phyloP scores from a whole-genome alignment of 75 land plant genomes.

The Cryptomeria japonica region DNA sequence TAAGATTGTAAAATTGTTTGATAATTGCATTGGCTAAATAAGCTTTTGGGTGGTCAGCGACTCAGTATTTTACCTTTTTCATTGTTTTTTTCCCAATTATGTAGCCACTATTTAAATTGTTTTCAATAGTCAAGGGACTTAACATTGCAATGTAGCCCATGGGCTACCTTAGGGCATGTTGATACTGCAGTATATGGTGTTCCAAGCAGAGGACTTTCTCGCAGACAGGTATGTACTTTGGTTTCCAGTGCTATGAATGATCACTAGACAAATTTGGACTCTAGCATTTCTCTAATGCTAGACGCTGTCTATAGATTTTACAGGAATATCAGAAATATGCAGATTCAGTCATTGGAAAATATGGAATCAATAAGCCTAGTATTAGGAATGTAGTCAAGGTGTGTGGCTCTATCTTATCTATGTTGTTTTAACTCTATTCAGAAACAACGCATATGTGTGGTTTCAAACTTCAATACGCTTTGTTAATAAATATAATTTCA shows the following conservation, averaged over 20 bases:
- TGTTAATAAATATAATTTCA: background rate
- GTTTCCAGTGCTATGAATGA: background rate
- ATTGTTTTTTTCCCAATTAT: background rate
- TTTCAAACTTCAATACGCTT: background rate
- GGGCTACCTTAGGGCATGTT: constrained; percentile 72
- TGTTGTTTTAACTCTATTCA: background rate
- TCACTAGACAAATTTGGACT: background rate
- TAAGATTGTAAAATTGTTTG: background rate
- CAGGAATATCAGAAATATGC: constrained; percentile 71
- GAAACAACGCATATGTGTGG: background rate
- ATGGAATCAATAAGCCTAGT: constrained; percentile 72
- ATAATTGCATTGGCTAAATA: background rate
- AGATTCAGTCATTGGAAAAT: constrained; percentile 62
- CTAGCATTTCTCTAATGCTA: background rate
- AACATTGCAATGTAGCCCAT: constrained; percentile 62
- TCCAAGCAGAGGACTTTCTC: constrained; percentile 35
- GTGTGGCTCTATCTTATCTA: constrained; percentile 8
- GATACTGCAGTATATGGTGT: constrained; percentile 73
- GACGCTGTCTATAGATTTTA: constrained; percentile 50
- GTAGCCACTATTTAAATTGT: background rate
- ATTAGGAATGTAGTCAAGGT: constrained; percentile 82
- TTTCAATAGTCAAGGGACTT: background rate
- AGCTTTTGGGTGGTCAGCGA: background rate
- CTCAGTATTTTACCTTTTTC: background rate
- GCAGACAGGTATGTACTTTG: constrained; percentile 62